Percentiles rank a stretch among this genome's conserved stretches.
Evolutionary conservation across 371 early-diverging fungal species (phyloP).

Genomic region (Mucor circinelloides): DNA sequence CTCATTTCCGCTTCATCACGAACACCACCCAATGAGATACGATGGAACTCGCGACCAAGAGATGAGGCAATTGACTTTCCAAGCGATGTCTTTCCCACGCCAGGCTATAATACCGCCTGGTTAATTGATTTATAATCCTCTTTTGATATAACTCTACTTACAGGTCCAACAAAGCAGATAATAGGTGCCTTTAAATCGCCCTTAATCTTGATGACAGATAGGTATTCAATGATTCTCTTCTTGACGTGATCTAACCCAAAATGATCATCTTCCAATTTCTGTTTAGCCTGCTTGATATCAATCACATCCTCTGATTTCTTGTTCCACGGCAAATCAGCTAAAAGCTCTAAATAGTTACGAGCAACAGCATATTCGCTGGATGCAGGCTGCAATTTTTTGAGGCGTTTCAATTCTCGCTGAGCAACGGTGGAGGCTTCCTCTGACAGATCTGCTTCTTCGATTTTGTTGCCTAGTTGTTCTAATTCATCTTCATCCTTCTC

Average conservation of each 20-base stretch:
- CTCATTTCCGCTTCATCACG: slow-evolving; percentile 88
- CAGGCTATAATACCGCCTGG: slow-evolving; percentile 49
- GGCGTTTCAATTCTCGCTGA: slow-evolving; percentile 71
- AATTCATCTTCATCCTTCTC: slow-evolving; percentile 66
- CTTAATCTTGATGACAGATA: slow-evolving; percentile 81
- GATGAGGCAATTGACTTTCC: slow-evolving; percentile 85
- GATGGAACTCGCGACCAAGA: slow-evolving; percentile 78
- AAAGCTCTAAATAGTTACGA: slow-evolving; percentile 75
- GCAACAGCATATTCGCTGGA: slow-evolving; percentile 83
- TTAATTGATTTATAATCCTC: not conserved
- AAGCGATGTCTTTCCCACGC: slow-evolving; percentile 86
- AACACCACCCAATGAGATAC: slow-evolving; percentile 87
- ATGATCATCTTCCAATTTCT: slow-evolving; percentile 80
- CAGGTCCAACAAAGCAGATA: slow-evolving; percentile 78
- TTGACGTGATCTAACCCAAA: slow-evolving; percentile 85
- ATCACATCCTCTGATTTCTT: slow-evolving; percentile 61
- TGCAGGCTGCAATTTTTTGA: slow-evolving; percentile 73
- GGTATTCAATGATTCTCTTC: slow-evolving; percentile 78
- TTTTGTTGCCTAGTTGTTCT: slow-evolving; percentile 54
- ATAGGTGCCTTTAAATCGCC: slow-evolving; percentile 84
- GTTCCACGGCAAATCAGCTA: slow-evolving; percentile 82
- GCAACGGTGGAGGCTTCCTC: slow-evolving; percentile 68
- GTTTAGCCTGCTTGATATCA: slow-evolving; percentile 67
- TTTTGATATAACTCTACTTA: slow-evolving; percentile 21
- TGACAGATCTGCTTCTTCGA: slow-evolving; percentile 68